These are phyloP conservation scores for Emergomyces pasteurianus DNA, from an alignment of 2,329 filamentous ascomycete species.

Conservation along the genomic window DNA sequence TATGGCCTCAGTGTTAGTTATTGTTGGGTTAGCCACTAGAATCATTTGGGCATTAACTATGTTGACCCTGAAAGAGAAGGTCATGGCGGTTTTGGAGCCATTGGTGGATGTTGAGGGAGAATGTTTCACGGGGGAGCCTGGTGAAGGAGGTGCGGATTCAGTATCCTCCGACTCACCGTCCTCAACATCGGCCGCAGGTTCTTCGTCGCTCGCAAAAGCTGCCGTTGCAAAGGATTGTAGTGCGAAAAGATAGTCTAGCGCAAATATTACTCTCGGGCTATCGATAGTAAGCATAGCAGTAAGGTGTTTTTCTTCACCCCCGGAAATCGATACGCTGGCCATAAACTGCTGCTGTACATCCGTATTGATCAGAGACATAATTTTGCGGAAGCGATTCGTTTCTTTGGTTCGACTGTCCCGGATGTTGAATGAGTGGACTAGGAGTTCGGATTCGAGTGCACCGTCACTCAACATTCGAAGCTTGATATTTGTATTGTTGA, in stretches of 20 bases:
- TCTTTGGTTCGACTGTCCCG: slow-evolving; percentile 80
- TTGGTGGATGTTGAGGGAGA: neutral
- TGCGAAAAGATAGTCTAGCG: slow-evolving; percentile 87
- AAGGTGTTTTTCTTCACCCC: slow-evolving; percentile 65
- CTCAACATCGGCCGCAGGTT: slow-evolving; percentile 20
- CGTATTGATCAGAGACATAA: slow-evolving; percentile 95
- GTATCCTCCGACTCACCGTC: slow-evolving; percentile 21
- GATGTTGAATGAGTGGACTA: slow-evolving; percentile 91
- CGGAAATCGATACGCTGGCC: slow-evolving; percentile 89
- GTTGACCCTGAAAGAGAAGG: slow-evolving; percentile 78
- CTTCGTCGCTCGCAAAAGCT: slow-evolving; percentile 49
- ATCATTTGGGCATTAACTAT: slow-evolving; percentile 95
- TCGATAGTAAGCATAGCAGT: slow-evolving; percentile 91
- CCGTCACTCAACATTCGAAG: slow-evolving; percentile 85
- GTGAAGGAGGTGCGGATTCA: neutral
- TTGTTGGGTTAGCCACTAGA: slow-evolving; percentile 85
- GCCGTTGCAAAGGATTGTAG: slow-evolving; percentile 71
- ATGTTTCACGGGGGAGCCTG: neutral
- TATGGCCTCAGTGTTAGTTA: slow-evolving; percentile 84
- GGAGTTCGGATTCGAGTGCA: slow-evolving; percentile 80
- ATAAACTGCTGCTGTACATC: slow-evolving; percentile 91
- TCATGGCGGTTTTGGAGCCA: slow-evolving; percentile 43
- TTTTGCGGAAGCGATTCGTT: slow-evolving; percentile 91
- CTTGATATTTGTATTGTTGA: slow-evolving; percentile 87
- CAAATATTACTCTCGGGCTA: slow-evolving; percentile 88